Conservation (phyloP, 2,329 filamentous ascomycete genomes). For the Diaporthe sp. region DNA sequence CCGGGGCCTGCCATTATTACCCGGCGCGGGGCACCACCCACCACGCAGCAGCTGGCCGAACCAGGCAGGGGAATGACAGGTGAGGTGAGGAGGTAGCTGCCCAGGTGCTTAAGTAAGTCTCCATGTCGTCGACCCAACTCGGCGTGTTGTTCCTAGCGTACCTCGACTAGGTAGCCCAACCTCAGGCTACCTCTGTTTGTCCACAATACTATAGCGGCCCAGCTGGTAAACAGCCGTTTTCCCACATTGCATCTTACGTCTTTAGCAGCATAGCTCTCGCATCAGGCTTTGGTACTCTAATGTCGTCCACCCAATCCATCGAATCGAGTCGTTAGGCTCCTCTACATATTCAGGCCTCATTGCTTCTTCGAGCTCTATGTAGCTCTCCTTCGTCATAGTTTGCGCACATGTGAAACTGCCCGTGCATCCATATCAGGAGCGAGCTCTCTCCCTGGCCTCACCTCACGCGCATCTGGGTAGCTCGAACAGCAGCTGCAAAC, state of each 20-base stretch:
- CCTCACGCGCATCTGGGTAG: not conserved
- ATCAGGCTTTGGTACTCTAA: slow-evolving; percentile 6
- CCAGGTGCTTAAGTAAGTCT: slow-evolving; percentile 31
- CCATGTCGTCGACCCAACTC: slow-evolving; percentile 8
- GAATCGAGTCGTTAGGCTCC: slow-evolving; percentile 27
- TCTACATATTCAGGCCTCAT: slow-evolving; percentile 30
- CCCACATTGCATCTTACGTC: slow-evolving; percentile 4
- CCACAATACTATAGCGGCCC: not conserved
- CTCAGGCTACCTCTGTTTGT: slow-evolving; percentile 12
- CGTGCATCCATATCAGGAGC: slow-evolving; percentile 20
- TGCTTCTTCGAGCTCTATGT: slow-evolving; percentile 19
- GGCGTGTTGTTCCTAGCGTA: slow-evolving; percentile 33
- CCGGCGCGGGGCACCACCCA: slow-evolving; percentile 24
- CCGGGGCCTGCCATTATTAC: not conserved
- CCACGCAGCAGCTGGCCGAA: not conserved
- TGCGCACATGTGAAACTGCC: slow-evolving; percentile 39
- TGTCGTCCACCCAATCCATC: slow-evolving; percentile 21
- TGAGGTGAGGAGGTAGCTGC: not conserved
- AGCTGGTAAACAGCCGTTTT: slow-evolving; percentile 23
- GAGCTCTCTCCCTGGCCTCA: slow-evolving; percentile 26
- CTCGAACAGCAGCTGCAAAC: slow-evolving; percentile 22
- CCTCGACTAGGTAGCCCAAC: not conserved
- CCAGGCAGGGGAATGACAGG: not conserved
- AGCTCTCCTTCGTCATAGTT: slow-evolving; percentile 13
- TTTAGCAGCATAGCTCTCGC: slow-evolving; percentile 14